Conservation (phyloP, 768 basidiomycete genomes). For the Leccinum longicurvipes region DNA sequence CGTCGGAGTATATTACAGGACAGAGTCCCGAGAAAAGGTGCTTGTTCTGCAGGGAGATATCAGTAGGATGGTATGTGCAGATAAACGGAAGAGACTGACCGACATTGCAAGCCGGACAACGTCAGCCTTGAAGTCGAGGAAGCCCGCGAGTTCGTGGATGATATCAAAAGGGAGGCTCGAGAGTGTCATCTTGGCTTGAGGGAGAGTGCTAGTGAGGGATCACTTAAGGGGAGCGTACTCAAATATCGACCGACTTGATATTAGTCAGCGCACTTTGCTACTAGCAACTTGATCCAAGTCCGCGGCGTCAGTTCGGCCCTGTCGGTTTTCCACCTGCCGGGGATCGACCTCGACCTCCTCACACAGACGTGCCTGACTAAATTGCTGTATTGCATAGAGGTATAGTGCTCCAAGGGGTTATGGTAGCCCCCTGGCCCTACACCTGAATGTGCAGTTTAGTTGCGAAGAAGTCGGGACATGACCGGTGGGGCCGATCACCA, state of each 20-base stretch:
- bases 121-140: conserved; percentile 51
- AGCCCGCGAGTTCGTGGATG: conserved; percentile 60
- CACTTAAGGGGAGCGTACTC: no score
- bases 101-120: conserved; percentile 57
- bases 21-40: conserved; percentile 50
- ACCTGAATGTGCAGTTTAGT: not conserved
- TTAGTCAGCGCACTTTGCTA: not conserved
- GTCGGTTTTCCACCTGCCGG: no score
- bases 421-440: not conserved
- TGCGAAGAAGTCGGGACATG: not conserved
- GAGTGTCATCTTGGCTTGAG: conserved; percentile 10
- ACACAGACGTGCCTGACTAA: no score
- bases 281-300: not conserved
- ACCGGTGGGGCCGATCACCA: not conserved
- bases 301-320: not conserved
- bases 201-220: not conserved
- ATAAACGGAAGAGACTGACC: conserved; percentile 40
- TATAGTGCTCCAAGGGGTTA: not conserved
- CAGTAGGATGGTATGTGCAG: conserved; percentile 2
- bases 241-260: not conserved
- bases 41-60: conserved; percentile 42
- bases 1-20: conserved; percentile 56
- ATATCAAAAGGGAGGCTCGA: conserved; percentile 52
- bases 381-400: no score
- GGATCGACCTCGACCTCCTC: no score